phyloP scores from a whole-genome alignment of 164 flowering plant species.

The Chimonanthus praecox region DNA sequence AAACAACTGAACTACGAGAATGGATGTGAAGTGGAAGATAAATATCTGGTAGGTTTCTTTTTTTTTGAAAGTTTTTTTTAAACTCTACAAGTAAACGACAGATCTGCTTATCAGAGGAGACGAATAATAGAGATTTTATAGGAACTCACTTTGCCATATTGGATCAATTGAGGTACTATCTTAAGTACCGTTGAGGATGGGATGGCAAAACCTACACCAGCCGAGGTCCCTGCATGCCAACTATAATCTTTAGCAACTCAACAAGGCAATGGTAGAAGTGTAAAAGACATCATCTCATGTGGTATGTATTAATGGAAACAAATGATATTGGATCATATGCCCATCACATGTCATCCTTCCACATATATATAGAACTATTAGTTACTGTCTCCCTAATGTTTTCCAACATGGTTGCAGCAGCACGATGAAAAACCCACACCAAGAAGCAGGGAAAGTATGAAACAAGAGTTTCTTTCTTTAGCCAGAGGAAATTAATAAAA shows the following conservation, averaged over 20 bases:
- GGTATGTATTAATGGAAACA: not conserved
- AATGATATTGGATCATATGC: not conserved
- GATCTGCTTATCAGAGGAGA: not conserved
- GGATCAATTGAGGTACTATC: conserved; percentile 88
- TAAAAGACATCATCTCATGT: not conserved
- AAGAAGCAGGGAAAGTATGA: too few relatives aligned
- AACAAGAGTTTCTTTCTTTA: too few relatives aligned
- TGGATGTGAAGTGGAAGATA: not conserved
- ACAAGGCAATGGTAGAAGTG: not conserved
- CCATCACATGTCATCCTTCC: not conserved
- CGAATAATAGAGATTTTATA: not conserved
- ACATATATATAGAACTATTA: too few relatives aligned
- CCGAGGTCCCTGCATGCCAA: conserved; percentile 70
- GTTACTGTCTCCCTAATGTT: too few relatives aligned
- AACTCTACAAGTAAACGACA: not conserved
- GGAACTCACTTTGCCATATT: conserved; percentile 64
- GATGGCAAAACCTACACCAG: conserved; percentile 96
- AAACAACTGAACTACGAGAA: not conserved
- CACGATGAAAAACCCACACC: too few relatives aligned
- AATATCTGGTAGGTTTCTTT: not conserved
- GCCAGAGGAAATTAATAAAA: too few relatives aligned
- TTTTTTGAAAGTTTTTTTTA: too few relatives aligned
- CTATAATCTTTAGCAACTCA: not conserved
- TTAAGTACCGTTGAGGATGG: conserved; percentile 77
- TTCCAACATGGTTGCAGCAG: too few relatives aligned